Conservation (phyloP, 108 stramenopile species). For the Skeletonema costatum region DNA sequence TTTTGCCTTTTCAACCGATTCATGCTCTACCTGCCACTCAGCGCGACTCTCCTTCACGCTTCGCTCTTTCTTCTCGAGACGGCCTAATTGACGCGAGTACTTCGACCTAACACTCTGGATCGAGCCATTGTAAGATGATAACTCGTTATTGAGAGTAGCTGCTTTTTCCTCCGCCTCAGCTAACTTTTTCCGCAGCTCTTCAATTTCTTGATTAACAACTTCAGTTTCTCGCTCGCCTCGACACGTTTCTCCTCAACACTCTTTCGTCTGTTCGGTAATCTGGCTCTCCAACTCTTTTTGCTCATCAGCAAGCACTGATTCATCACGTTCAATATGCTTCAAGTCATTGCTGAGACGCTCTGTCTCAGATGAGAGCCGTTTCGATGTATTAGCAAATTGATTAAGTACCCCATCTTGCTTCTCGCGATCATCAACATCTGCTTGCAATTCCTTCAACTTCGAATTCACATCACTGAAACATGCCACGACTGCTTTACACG, state of each 20-base stretch:
- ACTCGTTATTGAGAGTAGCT: slow-evolving; percentile 57
- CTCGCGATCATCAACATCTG: slow-evolving; percentile 47
- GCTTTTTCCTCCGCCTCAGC: slow-evolving; percentile 60
- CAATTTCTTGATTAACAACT: slow-evolving; percentile 67
- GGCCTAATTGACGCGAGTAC: slow-evolving; percentile 72
- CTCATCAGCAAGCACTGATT: slow-evolving; percentile 70
- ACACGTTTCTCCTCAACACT: slow-evolving; percentile 63
- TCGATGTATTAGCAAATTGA: slow-evolving; percentile 67
- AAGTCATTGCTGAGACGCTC: slow-evolving; percentile 75
- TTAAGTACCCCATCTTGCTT: slow-evolving; percentile 51
- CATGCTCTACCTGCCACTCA: slow-evolving; percentile 78
- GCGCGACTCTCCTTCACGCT: slow-evolving; percentile 69
- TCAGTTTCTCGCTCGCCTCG: slow-evolving; percentile 55
- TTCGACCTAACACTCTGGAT: slow-evolving; percentile 71
- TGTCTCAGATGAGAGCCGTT: slow-evolving; percentile 70
- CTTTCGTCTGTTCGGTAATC: slow-evolving; percentile 77
- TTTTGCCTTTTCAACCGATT: slow-evolving; percentile 59
- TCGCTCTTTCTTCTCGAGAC: slow-evolving; percentile 79
- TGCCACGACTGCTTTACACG: slow-evolving; percentile 53
- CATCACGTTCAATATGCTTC: slow-evolving; percentile 85
- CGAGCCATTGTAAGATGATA: slow-evolving; percentile 63
- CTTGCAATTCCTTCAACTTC: slow-evolving; percentile 54
- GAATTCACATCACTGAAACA: slow-evolving; percentile 62
- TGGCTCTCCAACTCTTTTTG: slow-evolving; percentile 73
- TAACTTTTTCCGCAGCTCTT: slow-evolving; percentile 64